phyloP scores from a whole-genome alignment of 441 rosid genomes.

The Erodium chrysanthum region DNA sequence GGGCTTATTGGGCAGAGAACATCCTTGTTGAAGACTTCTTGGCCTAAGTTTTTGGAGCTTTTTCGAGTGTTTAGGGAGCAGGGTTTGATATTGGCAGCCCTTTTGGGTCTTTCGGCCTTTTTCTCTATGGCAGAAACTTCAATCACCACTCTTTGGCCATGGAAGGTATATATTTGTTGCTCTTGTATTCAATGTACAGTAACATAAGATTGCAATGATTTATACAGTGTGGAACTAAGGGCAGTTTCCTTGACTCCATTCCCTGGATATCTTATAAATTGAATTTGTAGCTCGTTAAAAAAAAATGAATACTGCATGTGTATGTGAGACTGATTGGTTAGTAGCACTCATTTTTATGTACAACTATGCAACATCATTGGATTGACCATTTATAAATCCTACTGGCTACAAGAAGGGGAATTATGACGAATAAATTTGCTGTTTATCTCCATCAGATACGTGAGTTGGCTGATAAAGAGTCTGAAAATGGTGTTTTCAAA shows the following conservation, averaged over 20 bases:
- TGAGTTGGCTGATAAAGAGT: slow-evolving; percentile 91
- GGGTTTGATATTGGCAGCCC: slow-evolving; percentile 65
- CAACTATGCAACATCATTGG: neutral
- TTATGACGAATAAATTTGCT: slow-evolving; percentile 3
- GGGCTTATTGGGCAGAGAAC: slow-evolving; percentile 63
- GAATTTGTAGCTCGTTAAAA: neutral
- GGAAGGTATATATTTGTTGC: slow-evolving; percentile 62
- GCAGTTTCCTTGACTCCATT: neutral
- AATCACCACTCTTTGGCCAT: slow-evolving; percentile 92
- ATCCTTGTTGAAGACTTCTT: slow-evolving; percentile 49
- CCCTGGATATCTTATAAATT: neutral
- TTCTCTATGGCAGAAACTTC: slow-evolving; percentile 99
- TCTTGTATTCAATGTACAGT: neutral
- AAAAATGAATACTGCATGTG: neutral
- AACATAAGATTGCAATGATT: neutral
- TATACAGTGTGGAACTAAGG: neutral
- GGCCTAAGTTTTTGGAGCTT: slow-evolving; percentile 76
- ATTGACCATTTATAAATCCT: neutral
- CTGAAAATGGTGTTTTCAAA: slow-evolving; percentile 90
- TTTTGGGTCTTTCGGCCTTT: slow-evolving; percentile 84
- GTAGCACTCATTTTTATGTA: neutral
- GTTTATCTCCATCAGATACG: slow-evolving; percentile 52
- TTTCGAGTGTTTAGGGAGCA: slow-evolving; percentile 76
- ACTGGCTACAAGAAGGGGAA: neutral
- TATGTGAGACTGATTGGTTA: neutral